phyloP scores from a whole-genome alignment of 2,329 filamentous ascomycete species.

The Colletotrichum sp. region DNA sequence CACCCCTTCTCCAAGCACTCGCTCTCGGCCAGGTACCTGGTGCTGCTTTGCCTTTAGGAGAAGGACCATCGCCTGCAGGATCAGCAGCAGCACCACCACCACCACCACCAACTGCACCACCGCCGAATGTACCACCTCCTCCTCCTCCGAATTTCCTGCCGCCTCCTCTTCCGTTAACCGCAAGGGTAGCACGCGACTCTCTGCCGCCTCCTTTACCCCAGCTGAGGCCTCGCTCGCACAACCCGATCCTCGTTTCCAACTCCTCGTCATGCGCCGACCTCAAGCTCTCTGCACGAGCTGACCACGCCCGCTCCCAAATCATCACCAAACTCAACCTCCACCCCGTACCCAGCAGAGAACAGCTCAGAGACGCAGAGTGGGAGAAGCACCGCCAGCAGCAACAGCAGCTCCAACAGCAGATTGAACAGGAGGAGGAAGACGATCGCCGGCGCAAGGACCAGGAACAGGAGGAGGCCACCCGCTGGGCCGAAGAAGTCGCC shows the following conservation, averaged over 20 bases:
- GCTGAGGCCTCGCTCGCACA: slow-evolving; percentile 21
- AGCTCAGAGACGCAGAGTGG: background rate
- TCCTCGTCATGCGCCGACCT: slow-evolving; percentile 19
- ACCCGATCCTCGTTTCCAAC: slow-evolving; percentile 13
- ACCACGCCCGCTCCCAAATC: slow-evolving; percentile 16
- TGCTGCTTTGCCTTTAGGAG: background rate
- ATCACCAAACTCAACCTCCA: slow-evolving; percentile 17
- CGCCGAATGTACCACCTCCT: background rate
- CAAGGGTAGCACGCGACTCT: background rate
- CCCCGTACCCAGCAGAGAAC: background rate
- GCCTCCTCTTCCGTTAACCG: background rate
- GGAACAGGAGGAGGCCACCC: slow-evolving; percentile 30
- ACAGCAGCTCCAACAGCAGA: slow-evolving; percentile 14
- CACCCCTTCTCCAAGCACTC: background rate
- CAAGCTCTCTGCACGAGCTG: slow-evolving; percentile 19
- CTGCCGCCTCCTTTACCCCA: slow-evolving; percentile 8
- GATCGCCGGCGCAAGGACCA: slow-evolving; percentile 3
- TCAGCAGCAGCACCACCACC: background rate
- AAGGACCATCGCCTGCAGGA: background rate
- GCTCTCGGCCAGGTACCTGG: background rate
- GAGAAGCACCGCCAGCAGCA: background rate
- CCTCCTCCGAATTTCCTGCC: background rate
- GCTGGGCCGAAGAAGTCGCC: slow-evolving; percentile 42
- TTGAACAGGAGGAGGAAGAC: slow-evolving; percentile 1
- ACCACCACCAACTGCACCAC: background rate